Evolutionary conservation across 768 basidiomycete genomes (phyloP).

Genomic region (Calocybe indica): DNA sequence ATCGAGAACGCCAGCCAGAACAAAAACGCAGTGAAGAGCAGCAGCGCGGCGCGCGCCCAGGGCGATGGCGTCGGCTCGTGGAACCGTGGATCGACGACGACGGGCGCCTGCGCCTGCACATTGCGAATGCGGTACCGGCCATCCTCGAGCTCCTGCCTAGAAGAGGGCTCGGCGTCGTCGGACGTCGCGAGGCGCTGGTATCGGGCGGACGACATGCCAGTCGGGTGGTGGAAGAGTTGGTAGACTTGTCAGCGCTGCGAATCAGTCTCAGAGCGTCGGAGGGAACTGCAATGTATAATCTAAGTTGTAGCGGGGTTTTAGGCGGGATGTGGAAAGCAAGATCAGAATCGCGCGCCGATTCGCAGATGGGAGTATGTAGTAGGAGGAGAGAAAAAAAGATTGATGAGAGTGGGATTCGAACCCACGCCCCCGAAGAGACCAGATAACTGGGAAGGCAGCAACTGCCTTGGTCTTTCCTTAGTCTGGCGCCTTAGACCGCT

Average conservation of each 20-base stretch:
- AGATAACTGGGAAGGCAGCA: constrained; percentile 8
- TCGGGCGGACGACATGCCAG: constrained; percentile 6
- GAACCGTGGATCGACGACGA: constrained; percentile 38
- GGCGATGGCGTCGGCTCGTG: constrained; percentile 42
- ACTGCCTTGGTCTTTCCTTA: constrained; percentile 32
- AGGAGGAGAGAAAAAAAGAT: not conserved
- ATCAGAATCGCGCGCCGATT: too few species aligned
- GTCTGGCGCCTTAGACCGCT: constrained; percentile 77
- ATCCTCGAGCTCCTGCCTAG: not conserved
- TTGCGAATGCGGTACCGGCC: constrained; percentile 1
- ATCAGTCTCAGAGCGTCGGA: too few species aligned
- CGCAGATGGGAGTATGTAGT: too few species aligned
- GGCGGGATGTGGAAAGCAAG: too few species aligned
- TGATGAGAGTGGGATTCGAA: constrained; percentile 36
- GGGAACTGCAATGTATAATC: too few species aligned
- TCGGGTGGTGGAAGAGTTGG: too few species aligned
- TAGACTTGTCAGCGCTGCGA: too few species aligned
- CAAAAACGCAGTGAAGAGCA: constrained; percentile 33
- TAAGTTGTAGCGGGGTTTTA: too few species aligned
- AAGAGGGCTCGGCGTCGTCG: not conserved
- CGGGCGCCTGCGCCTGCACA: constrained; percentile 9
- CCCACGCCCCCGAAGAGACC: constrained; percentile 30
- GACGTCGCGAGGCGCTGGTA: constrained; percentile 11
- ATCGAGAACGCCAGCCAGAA: constrained; percentile 32
- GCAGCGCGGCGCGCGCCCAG: constrained; percentile 44